Conservation (phyloP, 805 yeast genomes). For the Pichia sporocuriosa region DNA sequence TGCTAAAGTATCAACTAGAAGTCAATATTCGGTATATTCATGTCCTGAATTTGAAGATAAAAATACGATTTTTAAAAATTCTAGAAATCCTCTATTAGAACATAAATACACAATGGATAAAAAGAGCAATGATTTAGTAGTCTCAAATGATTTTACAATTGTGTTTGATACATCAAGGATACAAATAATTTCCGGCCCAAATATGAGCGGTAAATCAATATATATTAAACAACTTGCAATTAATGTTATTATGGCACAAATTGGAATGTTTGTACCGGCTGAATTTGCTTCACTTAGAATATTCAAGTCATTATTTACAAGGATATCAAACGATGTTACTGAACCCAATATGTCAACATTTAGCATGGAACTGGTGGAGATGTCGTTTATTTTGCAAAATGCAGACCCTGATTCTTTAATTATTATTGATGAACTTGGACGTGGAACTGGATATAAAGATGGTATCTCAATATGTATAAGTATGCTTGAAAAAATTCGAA, state of each 20-base stretch:
- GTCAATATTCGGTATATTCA: slow-evolving; percentile 17
- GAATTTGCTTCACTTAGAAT: slow-evolving; percentile 36
- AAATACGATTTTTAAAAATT: slow-evolving; percentile 23
- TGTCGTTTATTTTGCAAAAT: slow-evolving; percentile 37
- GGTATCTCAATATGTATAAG: slow-evolving; percentile 45
- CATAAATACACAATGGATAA: background rate
- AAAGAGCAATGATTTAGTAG: slow-evolving; percentile 19
- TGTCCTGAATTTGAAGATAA: slow-evolving; percentile 34
- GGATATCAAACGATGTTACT: slow-evolving; percentile 32
- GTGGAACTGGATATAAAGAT: slow-evolving; percentile 45
- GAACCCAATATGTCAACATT: slow-evolving; percentile 37
- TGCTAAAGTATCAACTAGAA: slow-evolving; percentile 23
- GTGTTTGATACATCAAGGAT: slow-evolving; percentile 32
- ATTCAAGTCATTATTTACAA: slow-evolving; percentile 32
- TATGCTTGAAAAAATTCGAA: slow-evolving; percentile 35
- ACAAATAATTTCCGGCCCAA: slow-evolving; percentile 51
- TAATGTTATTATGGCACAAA: slow-evolving; percentile 46
- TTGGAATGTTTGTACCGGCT: slow-evolving; percentile 48
- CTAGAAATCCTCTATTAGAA: slow-evolving; percentile 41
- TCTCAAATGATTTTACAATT: slow-evolving; percentile 32
- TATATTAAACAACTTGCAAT: slow-evolving; percentile 47
- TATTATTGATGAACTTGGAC: slow-evolving; percentile 49
- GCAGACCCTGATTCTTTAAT: slow-evolving; percentile 27
- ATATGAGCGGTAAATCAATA: slow-evolving; percentile 60
- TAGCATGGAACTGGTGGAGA: slow-evolving; percentile 42